A percentile compares a stretch with the other conserved stretches of the same genome.
phyloP scores from a whole-genome alignment of 2,329 filamentous ascomycete genomes.

The Emergomyces pasteurianus region DNA sequence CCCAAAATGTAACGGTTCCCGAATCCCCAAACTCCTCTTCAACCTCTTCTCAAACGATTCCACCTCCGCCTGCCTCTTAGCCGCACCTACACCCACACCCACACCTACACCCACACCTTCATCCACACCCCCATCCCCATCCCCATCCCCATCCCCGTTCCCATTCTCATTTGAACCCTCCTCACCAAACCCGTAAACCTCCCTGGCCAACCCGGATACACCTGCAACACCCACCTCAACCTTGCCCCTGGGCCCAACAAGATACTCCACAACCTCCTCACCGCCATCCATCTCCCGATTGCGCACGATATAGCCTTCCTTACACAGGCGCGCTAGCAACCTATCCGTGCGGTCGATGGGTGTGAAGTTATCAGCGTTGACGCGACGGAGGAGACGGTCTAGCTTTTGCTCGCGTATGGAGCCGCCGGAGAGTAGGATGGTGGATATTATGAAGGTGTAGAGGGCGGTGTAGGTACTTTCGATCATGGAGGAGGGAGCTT shows the following conservation, averaged over 20 bases:
- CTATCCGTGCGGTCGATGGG: constrained; percentile 65
- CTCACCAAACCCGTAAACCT: constrained; percentile 38
- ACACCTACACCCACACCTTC: constrained; percentile 5
- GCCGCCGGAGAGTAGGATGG: constrained; percentile 61
- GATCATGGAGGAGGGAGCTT: constrained; percentile 49
- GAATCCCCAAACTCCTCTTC: constrained; percentile 48
- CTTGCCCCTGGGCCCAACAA: constrained; percentile 73
- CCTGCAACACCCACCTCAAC: constrained; percentile 71
- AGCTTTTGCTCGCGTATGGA: constrained; percentile 71
- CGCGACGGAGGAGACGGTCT: constrained; percentile 57
- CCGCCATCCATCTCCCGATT: constrained; percentile 57
- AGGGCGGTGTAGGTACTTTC: constrained; percentile 75
- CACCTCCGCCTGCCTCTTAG: constrained; percentile 35
- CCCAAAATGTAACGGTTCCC: constrained; percentile 7
- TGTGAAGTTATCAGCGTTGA: constrained; percentile 65
- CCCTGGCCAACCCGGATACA: constrained; percentile 55
- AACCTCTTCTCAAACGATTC: constrained; percentile 53
- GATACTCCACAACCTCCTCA: constrained; percentile 68
- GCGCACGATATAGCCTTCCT: constrained; percentile 72
- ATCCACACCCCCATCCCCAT: background rate
- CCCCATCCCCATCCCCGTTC: constrained; percentile 8
- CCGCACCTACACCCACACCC: constrained; percentile 9
- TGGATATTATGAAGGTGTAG: constrained; percentile 65
- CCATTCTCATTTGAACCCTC: constrained; percentile 11
- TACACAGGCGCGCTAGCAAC: constrained; percentile 60